phyloP scores from a whole-genome alignment of 495 filamentous ascomycete species.

The Lentithecium fluviatile region DNA sequence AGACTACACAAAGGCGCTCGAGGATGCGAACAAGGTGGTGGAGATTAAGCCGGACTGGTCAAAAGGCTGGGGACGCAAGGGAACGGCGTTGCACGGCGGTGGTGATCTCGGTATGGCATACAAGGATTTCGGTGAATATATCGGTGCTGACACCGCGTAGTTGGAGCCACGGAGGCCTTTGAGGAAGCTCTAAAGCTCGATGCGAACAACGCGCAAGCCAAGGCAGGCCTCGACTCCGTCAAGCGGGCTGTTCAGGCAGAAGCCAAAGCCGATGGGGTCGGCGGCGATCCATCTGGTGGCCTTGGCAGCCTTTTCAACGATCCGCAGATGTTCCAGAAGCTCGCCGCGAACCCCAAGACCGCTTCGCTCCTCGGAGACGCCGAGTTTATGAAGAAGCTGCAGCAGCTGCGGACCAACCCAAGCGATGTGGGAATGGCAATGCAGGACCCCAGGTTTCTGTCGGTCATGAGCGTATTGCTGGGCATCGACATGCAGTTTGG shows the following conservation, averaged over 20 bases:
- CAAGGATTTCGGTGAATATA: neutral
- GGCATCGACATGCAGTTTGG: constrained; percentile 92
- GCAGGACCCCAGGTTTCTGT: constrained; percentile 84
- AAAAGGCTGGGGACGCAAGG: constrained; percentile 91
- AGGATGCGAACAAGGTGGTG: constrained; percentile 88
- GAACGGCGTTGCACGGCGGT: constrained; percentile 80
- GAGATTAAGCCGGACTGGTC: constrained; percentile 97
- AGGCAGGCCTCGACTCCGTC: constrained; percentile 78
- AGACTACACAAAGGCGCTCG: constrained; percentile 77
- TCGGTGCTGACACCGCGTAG: constrained; percentile 41
- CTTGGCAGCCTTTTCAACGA: constrained; percentile 91
- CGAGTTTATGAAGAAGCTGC: constrained; percentile 85
- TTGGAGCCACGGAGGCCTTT: constrained; percentile 83
- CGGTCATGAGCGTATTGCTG: constrained; percentile 89
- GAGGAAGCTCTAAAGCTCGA: constrained; percentile 89
- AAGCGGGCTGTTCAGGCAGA: constrained; percentile 85
- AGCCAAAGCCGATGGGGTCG: constrained; percentile 63
- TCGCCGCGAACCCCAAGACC: constrained; percentile 92
- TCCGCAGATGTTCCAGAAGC: constrained; percentile 82
- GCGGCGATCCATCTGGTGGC: constrained; percentile 67
- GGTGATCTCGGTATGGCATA: constrained; percentile 68
- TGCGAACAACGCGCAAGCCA: constrained; percentile 86
- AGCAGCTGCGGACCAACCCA: constrained; percentile 76
- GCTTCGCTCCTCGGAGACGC: constrained; percentile 77
- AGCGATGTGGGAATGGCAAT: constrained; percentile 75